These are phyloP conservation scores for Zygosaccharomyces bisporus DNA, from an alignment of 805 yeast species.

Conservation along the genomic window DNA sequence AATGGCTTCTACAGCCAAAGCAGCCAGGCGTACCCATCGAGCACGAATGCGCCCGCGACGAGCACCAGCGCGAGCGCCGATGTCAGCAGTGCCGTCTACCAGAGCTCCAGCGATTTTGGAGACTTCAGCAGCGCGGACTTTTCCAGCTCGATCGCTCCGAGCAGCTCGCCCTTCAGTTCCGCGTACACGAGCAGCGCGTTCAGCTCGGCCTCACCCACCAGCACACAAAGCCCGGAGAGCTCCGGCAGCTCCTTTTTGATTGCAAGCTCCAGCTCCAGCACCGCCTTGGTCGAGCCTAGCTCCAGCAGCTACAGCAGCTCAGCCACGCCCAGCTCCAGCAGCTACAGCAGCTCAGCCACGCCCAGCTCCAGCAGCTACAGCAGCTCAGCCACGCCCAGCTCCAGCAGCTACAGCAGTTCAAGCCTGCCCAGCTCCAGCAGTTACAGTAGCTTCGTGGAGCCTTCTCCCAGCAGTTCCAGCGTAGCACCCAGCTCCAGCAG, in stretches of 20 bases:
- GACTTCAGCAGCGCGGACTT: not conserved
- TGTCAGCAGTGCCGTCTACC: not conserved
- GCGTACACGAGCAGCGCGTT: not conserved
- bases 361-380: not conserved
- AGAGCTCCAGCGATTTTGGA: not conserved
- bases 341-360: not conserved
- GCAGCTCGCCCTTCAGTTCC: conserved; percentile 4
- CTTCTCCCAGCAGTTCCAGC: no score
- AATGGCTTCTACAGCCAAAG: not conserved
- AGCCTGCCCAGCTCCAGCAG: no score
- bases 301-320: conserved; percentile 2
- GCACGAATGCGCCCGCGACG: conserved; percentile 11
- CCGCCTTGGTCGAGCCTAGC: not conserved
- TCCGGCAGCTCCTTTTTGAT: not conserved
- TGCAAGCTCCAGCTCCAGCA: no score
- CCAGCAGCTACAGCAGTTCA: no score
- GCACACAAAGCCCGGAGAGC: no score
- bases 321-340: not conserved
- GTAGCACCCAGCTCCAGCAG: not conserved
- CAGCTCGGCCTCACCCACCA: conserved; percentile 2
- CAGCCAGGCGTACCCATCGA: conserved; percentile 3
- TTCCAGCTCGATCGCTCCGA: not conserved
- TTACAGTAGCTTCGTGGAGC: no score
- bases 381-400: not conserved
- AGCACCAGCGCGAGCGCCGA: conserved; percentile 4